Evolutionary conservation across 2,329 filamentous ascomycete genomes (phyloP).

Genomic region (Aspergillus ibericus): DNA sequence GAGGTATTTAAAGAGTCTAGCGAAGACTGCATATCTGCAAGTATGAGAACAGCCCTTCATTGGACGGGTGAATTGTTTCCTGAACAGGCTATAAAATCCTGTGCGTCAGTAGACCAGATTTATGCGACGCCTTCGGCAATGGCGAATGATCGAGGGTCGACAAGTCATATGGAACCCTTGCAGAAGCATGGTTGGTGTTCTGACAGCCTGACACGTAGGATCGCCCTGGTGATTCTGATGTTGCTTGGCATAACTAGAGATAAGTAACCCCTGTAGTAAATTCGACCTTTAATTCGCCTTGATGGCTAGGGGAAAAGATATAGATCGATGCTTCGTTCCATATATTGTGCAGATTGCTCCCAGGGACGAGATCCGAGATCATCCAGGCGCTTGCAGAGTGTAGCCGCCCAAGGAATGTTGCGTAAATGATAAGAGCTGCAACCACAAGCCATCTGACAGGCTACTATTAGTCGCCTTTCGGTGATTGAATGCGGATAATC

Average conservation of each 20-base stretch:
- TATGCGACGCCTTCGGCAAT: conserved; percentile 1
- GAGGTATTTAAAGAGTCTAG: conserved; percentile 5
- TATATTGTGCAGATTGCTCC: neutral
- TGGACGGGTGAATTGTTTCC: conserved; percentile 32
- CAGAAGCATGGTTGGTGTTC: neutral
- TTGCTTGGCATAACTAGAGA: neutral
- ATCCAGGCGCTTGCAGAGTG: neutral
- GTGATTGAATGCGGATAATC: conserved; percentile 29
- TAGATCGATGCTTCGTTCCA: neutral
- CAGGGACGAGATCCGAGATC: neutral
- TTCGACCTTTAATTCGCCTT: neutral
- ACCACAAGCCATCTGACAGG: neutral
- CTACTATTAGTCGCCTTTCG: conserved; percentile 10
- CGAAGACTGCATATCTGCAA: neutral
- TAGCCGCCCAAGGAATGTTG: neutral
- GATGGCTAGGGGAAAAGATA: neutral
- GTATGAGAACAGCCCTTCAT: conserved; percentile 9
- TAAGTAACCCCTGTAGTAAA: neutral
- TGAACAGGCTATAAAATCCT: conserved; percentile 34
- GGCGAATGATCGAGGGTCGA: conserved; percentile 13
- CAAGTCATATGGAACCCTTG: neutral
- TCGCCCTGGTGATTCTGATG: conserved; percentile 1
- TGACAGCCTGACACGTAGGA: neutral
- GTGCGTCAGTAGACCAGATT: neutral
- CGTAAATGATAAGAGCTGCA: neutral